Evolutionary conservation across 306 rosid genomes (phyloP), one percentile per base, ranked within the genome.

Genomic region (Ormosia emarginata): DNA sequence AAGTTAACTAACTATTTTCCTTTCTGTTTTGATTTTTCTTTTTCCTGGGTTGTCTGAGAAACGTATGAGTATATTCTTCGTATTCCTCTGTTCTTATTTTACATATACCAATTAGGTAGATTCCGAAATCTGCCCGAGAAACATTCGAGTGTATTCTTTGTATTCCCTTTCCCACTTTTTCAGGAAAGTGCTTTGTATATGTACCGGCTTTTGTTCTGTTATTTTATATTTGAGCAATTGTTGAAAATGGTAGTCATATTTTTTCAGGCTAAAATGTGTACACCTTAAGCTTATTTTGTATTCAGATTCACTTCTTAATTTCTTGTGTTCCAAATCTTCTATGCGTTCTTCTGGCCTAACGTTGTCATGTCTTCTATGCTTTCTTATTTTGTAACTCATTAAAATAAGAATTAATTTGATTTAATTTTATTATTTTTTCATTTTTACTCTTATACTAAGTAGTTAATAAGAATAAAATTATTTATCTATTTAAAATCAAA

Each of bases 1-100:
- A 92, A 88, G 93, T 90, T 76, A 90, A 87, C 43, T 88, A 79
- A 83, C 50, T 68, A 9, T 36, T 80, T 24, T 50, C 6, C n/a
- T 53, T 62, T 47, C n/a, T 53, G 2, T 37, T 62, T 6, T 36
- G 24, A 9, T 62, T 81, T 71, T 15, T 29, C 7, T 55, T 13
- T 43, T 4, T 17, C 7, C n/a, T 13, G 32, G 57, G 72, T 57
- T 85, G 67, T 70, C 50, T 3, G 44, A 15, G 62, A 52, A 70
- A 77, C 50, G 34, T 62, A 67, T 52, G 83, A 68, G 44, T 79
- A 80, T 82, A 84, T 83, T 86, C 81, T 78, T 68, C 82, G 81
- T 82, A 63, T 66, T 70, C 62, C n/a, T 58, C 15, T 71, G 52
- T 70, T 77, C 33, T 67, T 59, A 15, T 74, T 70, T 72, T 70